Percentiles rank a stretch among this genome's conserved stretches.
phyloP scores from a whole-genome alignment of 257 asterid genomes.

The Salvia rosmarinus region DNA sequence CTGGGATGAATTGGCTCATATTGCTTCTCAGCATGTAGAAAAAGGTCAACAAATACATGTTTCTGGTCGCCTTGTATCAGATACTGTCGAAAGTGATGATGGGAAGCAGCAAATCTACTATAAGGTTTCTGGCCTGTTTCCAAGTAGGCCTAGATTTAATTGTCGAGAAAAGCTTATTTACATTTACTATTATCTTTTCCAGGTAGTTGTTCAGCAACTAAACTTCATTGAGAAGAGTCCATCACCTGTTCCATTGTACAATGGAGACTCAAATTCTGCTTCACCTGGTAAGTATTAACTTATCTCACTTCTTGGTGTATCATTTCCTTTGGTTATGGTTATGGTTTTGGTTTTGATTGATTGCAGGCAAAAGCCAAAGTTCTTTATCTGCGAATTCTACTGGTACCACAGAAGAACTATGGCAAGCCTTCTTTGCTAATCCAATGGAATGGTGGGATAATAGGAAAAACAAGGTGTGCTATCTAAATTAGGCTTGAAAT shows the following conservation, averaged over 20 bases:
- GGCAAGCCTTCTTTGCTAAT: constrained; percentile 98
- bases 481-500: constrained; percentile 1
- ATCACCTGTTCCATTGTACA: constrained; percentile 57
- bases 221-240: constrained; percentile 68
- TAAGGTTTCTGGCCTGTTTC: constrained; percentile 55
- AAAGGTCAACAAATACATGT: constrained; percentile 86
- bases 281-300: constrained; percentile 42
- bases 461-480: constrained; percentile 84
- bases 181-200: constrained; percentile 33
- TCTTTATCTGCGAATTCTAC: constrained; percentile 52
- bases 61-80: constrained; percentile 79
- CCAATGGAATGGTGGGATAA: constrained; percentile 99
- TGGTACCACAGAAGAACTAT: constrained; percentile 78
- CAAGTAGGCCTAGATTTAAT: constrained; percentile 6
- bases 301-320: not conserved
- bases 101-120: constrained; percentile 89
- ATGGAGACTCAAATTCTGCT: constrained; percentile 57
- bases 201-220: constrained; percentile 90
- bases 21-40: constrained; percentile 80
- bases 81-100: constrained; percentile 78
- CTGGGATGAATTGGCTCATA: constrained; percentile 85
- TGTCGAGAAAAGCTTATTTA: constrained; percentile 8
- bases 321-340: constrained; percentile 1
- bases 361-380: constrained; percentile 65
- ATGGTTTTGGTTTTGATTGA: constrained; percentile 9